Percentiles rank a stretch among this genome's conserved stretches.
Conservation (phyloP, 805 yeast genomes). For the Pichia exigua region DNA sequence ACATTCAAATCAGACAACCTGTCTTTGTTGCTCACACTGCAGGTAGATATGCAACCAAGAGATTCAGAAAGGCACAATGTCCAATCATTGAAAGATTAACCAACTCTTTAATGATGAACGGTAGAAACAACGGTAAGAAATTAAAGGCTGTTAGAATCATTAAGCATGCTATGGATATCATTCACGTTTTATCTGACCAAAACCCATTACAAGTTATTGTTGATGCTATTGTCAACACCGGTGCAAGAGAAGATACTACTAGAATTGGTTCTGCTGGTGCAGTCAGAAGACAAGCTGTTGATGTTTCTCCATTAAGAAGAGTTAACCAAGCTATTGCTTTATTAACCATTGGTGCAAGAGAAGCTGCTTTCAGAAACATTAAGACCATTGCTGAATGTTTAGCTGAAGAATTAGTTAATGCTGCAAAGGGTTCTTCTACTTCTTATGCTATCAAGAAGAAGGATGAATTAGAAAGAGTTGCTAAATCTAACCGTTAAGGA, state of each 20-base stretch:
- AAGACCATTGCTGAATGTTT: constrained; percentile 99
- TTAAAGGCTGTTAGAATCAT: constrained; percentile 99
- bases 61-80: constrained; percentile 99
- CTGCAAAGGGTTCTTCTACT: constrained; percentile 99
- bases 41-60: constrained; percentile 98
- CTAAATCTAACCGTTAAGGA: constrained; percentile 98
- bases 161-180: constrained; percentile 98
- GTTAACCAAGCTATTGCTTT: constrained; percentile 98
- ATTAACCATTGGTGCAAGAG: constrained; percentile 99
- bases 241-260: constrained; percentile 99
- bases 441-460: constrained; percentile 99
- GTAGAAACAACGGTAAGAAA: constrained; percentile 99
- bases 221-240: constrained; percentile 99
- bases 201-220: constrained; percentile 99
- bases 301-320: constrained; percentile 99
- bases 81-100: constrained; percentile 99
- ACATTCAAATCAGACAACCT: constrained; percentile 96
- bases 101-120: constrained; percentile 99
- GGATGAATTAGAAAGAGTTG: constrained; percentile 99
- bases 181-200: constrained; percentile 94
- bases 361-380: constrained; percentile 99
- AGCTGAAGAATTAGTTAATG: constrained; percentile 99
- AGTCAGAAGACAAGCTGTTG: constrained; percentile 99
- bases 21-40: constrained; percentile 98
- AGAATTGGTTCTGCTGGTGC: constrained; percentile 99